Percentiles rank a stretch among this genome's conserved stretches.
Evolutionary conservation across 2,329 filamentous ascomycete species (phyloP).

Genomic region (Colletotrichum sp.): DNA sequence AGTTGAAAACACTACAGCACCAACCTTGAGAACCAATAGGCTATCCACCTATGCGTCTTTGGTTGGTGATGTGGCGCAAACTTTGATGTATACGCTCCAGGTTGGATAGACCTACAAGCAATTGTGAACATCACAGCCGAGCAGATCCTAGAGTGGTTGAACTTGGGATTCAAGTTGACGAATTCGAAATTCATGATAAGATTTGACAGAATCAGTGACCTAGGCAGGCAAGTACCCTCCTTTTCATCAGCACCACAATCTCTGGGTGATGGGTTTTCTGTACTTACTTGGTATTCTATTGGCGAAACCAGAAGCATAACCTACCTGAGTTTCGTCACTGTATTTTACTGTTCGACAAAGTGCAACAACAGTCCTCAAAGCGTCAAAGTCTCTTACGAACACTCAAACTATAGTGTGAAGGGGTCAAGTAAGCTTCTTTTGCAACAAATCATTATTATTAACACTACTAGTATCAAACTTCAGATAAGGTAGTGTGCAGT

Average conservation of each 20-base stretch:
- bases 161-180: accelerated
- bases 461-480: too few relatives aligned
- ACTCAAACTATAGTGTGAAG: too few relatives aligned
- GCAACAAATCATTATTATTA: too few relatives aligned
- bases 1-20: background rate
- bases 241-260: background rate
- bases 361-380: background rate
- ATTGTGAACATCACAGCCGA: background rate
- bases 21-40: background rate
- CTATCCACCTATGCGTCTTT: background rate
- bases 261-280: background rate
- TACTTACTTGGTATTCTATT: background rate
- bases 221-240: accelerated
- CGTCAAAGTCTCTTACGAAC: too few relatives aligned
- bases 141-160: background rate
- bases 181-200: accelerated
- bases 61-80: background rate
- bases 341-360: background rate
- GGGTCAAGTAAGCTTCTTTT: too few relatives aligned
- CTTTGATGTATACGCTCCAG: background rate
- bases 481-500: too few relatives aligned
- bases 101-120: background rate
- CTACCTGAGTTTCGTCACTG: background rate
- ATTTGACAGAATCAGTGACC: accelerated
- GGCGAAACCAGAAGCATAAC: too few relatives aligned